phyloP scores from a whole-genome alignment of 148 eudicot species.

The Arbutus unedo region DNA sequence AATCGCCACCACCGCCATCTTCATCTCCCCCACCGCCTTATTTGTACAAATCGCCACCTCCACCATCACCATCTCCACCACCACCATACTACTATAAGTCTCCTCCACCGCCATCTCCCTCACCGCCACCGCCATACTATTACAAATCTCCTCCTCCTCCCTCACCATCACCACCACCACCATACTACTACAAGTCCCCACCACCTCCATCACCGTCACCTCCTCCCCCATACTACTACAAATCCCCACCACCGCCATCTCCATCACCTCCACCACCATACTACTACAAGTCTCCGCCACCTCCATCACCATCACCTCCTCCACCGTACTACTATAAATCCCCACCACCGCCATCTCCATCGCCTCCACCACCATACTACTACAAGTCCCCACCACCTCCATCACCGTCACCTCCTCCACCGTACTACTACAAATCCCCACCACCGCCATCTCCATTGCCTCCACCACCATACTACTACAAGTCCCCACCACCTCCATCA shows the following conservation, averaged over 20 bases:
- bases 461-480: too few species aligned
- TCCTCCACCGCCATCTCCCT: not conserved
- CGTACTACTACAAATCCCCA: conserved; percentile 28
- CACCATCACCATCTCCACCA: not conserved
- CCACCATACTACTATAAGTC: not conserved
- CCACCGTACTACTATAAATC: not conserved
- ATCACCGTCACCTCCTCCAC: conserved; percentile 24
- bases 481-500: too few species aligned
- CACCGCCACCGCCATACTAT: conserved; percentile 33
- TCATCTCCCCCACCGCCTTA: not conserved
- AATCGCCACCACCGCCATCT: too few species aligned
- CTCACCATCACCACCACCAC: conserved; percentile 29
- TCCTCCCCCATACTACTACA: conserved; percentile 24
- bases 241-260: not conserved
- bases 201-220: conserved; percentile 21
- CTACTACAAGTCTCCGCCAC: conserved; percentile 24
- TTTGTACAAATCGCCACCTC: not conserved
- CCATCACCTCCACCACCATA: not conserved
- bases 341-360: not conserved
- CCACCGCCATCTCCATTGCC: not conserved
- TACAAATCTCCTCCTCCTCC: conserved; percentile 36
- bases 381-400: conserved; percentile 40
- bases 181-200: conserved; percentile 28
- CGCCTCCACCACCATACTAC: conserved; percentile 20
- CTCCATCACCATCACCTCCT: conserved; percentile 8